phyloP scores from a whole-genome alignment of 192 early-diverging fungal species.

The Phlyctochytrium arcticum region DNA sequence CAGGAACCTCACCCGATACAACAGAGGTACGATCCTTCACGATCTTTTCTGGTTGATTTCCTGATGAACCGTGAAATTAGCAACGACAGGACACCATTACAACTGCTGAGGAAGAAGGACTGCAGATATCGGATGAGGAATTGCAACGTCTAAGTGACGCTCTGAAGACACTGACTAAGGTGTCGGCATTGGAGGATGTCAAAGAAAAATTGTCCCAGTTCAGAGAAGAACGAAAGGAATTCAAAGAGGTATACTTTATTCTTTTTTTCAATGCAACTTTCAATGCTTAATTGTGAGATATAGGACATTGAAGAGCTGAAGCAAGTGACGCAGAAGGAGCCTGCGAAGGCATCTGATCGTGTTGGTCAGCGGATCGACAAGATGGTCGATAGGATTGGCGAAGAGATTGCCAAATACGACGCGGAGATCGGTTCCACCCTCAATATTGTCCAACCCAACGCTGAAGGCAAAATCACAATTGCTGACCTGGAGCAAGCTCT shows the following conservation, averaged over 20 bases:
- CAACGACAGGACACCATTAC: neutral
- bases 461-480: conserved; percentile 61
- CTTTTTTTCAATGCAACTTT: conserved; percentile 2
- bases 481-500: conserved; percentile 67
- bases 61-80: conserved; percentile 9
- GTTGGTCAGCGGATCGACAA: conserved; percentile 70
- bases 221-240: conserved; percentile 48
- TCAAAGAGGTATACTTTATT: conserved; percentile 32
- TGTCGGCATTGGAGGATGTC: conserved; percentile 44
- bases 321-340: conserved; percentile 46
- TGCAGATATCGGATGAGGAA: conserved; percentile 36
- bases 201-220: conserved; percentile 35
- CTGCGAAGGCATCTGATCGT: conserved; percentile 52
- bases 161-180: conserved; percentile 41
- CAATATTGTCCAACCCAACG: conserved; percentile 62
- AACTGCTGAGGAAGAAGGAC: conserved; percentile 1
- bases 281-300: too few relatives aligned
- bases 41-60: neutral
- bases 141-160: conserved; percentile 42
- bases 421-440: conserved; percentile 60
- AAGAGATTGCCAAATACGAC: conserved; percentile 64
- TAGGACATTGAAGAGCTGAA: conserved; percentile 53
- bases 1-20: neutral
- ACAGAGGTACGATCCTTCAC: conserved; percentile 1
- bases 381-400: conserved; percentile 73